Percentiles rank a stretch among this genome's conserved stretches.
phyloP scores from a whole-genome alignment of 768 basidiomycete species.

The Kwoniella heveanensis region DNA sequence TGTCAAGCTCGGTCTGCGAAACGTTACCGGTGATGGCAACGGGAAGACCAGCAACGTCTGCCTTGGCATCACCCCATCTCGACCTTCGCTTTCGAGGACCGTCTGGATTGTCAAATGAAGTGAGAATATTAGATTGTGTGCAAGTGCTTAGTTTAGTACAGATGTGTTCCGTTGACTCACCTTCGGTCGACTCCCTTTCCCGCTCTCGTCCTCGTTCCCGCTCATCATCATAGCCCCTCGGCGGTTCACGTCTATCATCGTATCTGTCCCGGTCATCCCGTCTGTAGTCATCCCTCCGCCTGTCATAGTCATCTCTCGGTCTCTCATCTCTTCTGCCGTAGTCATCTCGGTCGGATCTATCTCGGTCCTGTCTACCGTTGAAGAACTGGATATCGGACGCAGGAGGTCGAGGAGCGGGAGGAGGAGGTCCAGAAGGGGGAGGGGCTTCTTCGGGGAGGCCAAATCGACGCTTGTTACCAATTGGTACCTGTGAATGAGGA shows the following conservation, averaged over 20 bases:
- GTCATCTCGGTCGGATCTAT: conserved; percentile 50
- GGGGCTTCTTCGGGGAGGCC: conserved; percentile 79
- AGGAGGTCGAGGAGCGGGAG: conserved; percentile 81
- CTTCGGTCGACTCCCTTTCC: conserved; percentile 62
- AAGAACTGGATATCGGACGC: conserved; percentile 51
- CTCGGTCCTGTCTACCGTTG: conserved; percentile 60
- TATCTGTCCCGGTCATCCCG: conserved; percentile 32
- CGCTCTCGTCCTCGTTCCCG: conserved; percentile 26
- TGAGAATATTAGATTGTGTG: conserved; percentile 37
- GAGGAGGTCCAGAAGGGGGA: conserved; percentile 82
- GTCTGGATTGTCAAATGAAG: conserved; percentile 59
- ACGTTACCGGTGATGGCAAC: conserved; percentile 89
- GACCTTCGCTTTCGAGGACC: conserved; percentile 92
- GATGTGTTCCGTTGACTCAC: conserved; percentile 63
- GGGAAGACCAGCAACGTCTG: conserved; percentile 81
- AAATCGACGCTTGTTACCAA: conserved; percentile 86
- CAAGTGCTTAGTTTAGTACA: background rate
- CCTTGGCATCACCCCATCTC: conserved; percentile 92
- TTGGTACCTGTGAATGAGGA: conserved; percentile 63
- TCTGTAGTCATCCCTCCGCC: conserved; percentile 31
- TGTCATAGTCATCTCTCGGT: conserved; percentile 18
- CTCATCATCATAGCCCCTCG: conserved; percentile 30
- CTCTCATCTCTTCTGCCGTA: conserved; percentile 24
- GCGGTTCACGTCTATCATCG: conserved; percentile 27
- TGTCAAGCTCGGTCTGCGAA: conserved; percentile 92